Percentiles rank a stretch among this genome's conserved stretches.
Evolutionary conservation across 2,329 filamentous ascomycete species (phyloP).

Genomic region (Paecilomyces sp.): DNA sequence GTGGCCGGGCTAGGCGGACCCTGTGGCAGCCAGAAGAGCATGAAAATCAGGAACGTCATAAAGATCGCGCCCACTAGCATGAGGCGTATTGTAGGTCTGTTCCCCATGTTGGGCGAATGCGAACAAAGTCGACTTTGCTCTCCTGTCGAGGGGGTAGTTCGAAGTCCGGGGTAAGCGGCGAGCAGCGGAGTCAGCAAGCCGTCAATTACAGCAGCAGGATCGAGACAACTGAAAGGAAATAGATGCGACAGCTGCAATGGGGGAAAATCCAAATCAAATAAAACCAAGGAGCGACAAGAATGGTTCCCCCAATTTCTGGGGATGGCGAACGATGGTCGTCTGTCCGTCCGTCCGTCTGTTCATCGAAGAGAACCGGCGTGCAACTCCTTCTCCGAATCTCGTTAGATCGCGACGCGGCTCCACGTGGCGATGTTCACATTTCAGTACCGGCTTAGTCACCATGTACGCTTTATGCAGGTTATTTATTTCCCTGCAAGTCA

Average conservation of each 20-base stretch:
- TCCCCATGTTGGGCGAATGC: constrained; percentile 20
- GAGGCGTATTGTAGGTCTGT: constrained; percentile 29
- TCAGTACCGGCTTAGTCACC: background rate
- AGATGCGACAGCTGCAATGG: background rate
- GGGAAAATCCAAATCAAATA: background rate
- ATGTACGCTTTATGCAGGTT: background rate
- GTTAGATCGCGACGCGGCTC: background rate
- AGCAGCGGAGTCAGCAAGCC: background rate
- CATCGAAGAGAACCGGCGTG: background rate
- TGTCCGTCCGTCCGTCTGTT: background rate
- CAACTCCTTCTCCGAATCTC: background rate
- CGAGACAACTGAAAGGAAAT: background rate
- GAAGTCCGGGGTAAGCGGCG: background rate
- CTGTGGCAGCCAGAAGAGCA: constrained; percentile 30
- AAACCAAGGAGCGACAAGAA: background rate
- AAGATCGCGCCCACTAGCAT: constrained; percentile 26
- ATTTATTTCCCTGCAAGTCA: background rate
- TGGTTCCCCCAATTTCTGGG: background rate
- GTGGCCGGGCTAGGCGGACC: constrained; percentile 30
- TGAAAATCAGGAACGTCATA: constrained; percentile 27
- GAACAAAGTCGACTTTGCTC: background rate
- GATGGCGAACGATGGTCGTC: background rate
- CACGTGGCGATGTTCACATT: background rate
- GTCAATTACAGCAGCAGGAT: background rate
- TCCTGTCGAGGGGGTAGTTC: background rate